Percentiles rank a stretch among this genome's conserved stretches.
Conservation (phyloP, 345 rosid genomes). For the Lumnitzera littorea region DNA sequence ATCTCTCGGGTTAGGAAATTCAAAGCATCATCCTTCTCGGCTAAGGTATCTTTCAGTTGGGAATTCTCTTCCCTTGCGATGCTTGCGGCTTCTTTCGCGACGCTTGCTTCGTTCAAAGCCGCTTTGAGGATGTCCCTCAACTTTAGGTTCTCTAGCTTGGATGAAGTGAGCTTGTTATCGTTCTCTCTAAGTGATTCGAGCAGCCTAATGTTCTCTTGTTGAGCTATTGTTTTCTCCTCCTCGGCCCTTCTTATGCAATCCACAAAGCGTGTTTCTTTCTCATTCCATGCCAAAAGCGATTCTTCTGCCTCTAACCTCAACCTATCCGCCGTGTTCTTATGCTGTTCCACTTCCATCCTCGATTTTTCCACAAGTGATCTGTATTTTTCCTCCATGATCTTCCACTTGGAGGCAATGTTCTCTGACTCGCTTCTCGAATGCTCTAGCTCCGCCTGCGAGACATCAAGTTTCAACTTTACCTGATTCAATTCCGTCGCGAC, state of each 20-base stretch:
- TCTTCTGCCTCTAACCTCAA: slow-evolving; percentile 75
- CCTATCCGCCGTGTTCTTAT: slow-evolving; percentile 54
- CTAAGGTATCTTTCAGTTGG: slow-evolving; percentile 51
- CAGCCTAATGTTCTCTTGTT: slow-evolving; percentile 41
- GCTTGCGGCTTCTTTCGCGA: slow-evolving; percentile 77
- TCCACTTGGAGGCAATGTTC: slow-evolving; percentile 26
- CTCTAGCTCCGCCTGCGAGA: slow-evolving; percentile 36
- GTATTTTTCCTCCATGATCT: slow-evolving; percentile 23
- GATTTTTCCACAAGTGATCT: slow-evolving; percentile 25
- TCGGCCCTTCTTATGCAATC: slow-evolving; percentile 61
- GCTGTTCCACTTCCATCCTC: slow-evolving; percentile 43
- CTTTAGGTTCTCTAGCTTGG: slow-evolving; percentile 59
- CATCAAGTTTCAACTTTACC: slow-evolving; percentile 43
- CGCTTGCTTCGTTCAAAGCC: slow-evolving; percentile 80
- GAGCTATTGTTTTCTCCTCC: slow-evolving; percentile 46
- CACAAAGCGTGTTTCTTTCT: slow-evolving; percentile 66
- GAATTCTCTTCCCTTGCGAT: slow-evolving; percentile 68
- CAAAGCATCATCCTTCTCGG: slow-evolving; percentile 60
- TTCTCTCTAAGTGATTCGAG: slow-evolving; percentile 38
- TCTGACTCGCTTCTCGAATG: slow-evolving; percentile 22
- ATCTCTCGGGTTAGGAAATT: slow-evolving; percentile 48
- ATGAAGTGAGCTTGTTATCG: slow-evolving; percentile 29
- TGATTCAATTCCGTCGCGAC: slow-evolving; percentile 54
- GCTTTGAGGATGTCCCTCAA: slow-evolving; percentile 77
- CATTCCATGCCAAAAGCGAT: slow-evolving; percentile 66